Base-by-base conservation (phyloP, 2,329 filamentous ascomycete genomes). In the Ophiostoma fasciatum region DNA sequence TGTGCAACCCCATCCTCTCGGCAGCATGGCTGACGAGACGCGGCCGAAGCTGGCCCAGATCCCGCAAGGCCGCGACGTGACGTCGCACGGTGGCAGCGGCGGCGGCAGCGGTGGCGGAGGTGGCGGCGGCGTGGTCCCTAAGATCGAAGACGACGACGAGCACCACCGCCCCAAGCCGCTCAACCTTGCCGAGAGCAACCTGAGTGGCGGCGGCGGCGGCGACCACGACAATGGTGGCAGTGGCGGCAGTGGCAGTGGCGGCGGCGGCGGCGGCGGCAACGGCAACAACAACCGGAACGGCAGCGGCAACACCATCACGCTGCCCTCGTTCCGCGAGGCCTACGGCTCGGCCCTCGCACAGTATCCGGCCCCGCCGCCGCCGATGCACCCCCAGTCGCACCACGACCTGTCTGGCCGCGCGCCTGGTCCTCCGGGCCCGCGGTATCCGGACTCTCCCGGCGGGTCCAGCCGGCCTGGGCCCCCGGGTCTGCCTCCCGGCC, bases 401-500 rank as follows among this genome's bases (percentile, higher is more conserved):
- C 37, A 37, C 22, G 39, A 28, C 23, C 20, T 34, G 14, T 13
- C 28, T 8, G 22, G 28, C 15, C 39, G 29, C 2, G 31, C 31
- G 8, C 28, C 26, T 11, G 26, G 28, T 12, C 31, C 31, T 13
- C 31, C 26, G n/a, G n/a, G n/a, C n/a, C n/a, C n/a, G 3, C n/a
- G 23, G 7, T 40, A 42, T 12, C 34, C 40, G 1, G 35, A 40
- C 17, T 35, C 37, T 6, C 37, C 40, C 5, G 29, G 26, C 25
- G 21, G 37, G 8, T 7, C 30, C 8, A 28, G 15, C 28, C 7
- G 34, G 17, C 20, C 32, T 10, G 28, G 49, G 60, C 32, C 54
- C 58, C 38, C 58, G 66, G 39, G 65, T 60, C 40, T 52, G 63
- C 63, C 28, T 60, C 62, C 28, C 51, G 45, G 53, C 59, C 35